Percentiles rank a stretch among this genome's conserved stretches.
Evolutionary conservation across 768 basidiomycete genomes (phyloP).

Genomic region (Lyophyllum decastes): DNA sequence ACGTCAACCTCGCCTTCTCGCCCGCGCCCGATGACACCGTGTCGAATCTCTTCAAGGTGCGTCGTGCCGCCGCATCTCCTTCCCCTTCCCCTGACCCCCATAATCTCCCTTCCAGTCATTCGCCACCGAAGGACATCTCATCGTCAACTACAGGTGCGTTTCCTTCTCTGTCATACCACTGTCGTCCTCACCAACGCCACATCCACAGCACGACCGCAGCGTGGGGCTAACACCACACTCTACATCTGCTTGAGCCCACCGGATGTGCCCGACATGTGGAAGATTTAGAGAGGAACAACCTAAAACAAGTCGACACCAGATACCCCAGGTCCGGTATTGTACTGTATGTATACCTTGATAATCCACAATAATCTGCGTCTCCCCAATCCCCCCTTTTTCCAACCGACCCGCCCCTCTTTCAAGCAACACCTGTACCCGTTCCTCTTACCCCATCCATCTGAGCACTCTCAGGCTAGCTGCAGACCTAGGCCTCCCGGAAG

Average conservation of each 20-base stretch:
- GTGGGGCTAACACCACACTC: conserved; percentile 33
- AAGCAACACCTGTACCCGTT: too few relatives aligned
- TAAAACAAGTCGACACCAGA: background rate
- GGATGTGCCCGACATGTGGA: too few relatives aligned
- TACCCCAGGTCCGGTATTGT: background rate
- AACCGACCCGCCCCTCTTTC: background rate
- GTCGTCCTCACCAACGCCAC: background rate
- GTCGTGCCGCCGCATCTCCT: background rate
- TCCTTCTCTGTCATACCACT: background rate
- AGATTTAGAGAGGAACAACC: background rate
- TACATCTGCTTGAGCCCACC: too few relatives aligned
- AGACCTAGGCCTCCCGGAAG: too few relatives aligned
- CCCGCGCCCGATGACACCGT: conserved; percentile 85
- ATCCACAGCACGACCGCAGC: conserved; percentile 42
- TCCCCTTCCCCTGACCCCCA: background rate
- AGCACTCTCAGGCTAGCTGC: too few relatives aligned
- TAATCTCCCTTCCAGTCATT: conserved; percentile 57
- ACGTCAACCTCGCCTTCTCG: conserved; percentile 67
- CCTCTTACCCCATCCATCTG: conserved; percentile 39
- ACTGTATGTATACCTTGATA: background rate
- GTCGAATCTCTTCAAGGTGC: conserved; percentile 72
- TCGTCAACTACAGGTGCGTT: conserved; percentile 86
- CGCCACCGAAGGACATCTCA: conserved; percentile 84
- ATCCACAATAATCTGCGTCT: background rate
- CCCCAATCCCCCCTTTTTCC: background rate